Evolutionary conservation across 2,329 filamentous ascomycete genomes (phyloP).

Genomic region (Pestalotiopsis sp.): DNA sequence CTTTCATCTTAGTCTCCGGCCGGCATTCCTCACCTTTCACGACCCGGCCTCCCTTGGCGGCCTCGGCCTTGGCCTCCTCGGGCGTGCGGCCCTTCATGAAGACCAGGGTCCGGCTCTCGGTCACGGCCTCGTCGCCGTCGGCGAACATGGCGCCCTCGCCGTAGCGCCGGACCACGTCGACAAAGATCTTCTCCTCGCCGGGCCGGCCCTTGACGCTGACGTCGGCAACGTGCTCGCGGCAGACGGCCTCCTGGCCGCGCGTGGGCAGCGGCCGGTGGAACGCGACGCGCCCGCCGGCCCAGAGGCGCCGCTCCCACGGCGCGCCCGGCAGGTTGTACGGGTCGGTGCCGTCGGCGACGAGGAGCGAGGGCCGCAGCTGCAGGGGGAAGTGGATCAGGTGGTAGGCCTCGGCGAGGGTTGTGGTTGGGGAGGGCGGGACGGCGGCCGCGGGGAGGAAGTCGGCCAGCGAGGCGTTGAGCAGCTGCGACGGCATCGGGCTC

Average conservation of each 20-base stretch:
- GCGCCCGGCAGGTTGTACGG: conserved; percentile 73
- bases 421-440: conserved; percentile 23
- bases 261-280: conserved; percentile 49
- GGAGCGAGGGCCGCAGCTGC: conserved; percentile 58
- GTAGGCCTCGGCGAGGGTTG: conserved; percentile 65
- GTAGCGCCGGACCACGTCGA: conserved; percentile 54
- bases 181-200: conserved; percentile 50
- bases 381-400: conserved; percentile 89
- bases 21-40: conserved; percentile 29
- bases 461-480: conserved; percentile 65
- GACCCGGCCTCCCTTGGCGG: conserved; percentile 19
- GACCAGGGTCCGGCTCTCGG: conserved; percentile 53
- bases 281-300: conserved; percentile 78
- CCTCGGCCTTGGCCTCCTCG: conserved; percentile 25
- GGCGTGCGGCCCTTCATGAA: conserved; percentile 46
- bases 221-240: conserved; percentile 48
- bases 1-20: neutral
- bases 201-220: conserved; percentile 36
- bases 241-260: conserved; percentile 42
- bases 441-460: conserved; percentile 49
- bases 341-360: conserved; percentile 86
- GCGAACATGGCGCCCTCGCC: conserved; percentile 16
- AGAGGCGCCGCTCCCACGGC: conserved; percentile 78
- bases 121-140: conserved; percentile 38
- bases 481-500: conserved; percentile 63